These are phyloP conservation scores for Tricholoma sp. DNA, from an alignment of 768 basidiomycete species.

Conservation along the genomic window DNA sequence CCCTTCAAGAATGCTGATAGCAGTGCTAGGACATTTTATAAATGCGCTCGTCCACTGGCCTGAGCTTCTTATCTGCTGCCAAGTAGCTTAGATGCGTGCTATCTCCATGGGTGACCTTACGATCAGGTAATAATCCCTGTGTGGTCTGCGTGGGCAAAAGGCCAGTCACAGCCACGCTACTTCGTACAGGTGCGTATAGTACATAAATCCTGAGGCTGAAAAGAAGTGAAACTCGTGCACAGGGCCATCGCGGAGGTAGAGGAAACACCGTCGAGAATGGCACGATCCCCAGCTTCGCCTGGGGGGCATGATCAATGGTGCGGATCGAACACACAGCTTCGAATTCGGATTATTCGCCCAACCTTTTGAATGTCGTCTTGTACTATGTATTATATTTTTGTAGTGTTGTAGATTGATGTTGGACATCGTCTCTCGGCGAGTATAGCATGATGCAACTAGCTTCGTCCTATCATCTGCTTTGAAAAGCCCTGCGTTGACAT, in stretches of 20 bases:
- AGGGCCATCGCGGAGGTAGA: slow-evolving; percentile 77
- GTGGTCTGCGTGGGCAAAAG: neutral
- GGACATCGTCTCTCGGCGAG: no score
- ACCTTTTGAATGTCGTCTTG: no score
- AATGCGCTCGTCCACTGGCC: neutral
- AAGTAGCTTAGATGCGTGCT: neutral
- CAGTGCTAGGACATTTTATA: neutral
- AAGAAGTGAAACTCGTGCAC: neutral
- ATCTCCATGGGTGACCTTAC: neutral
- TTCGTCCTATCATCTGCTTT: no score
- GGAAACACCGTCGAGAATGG: slow-evolving; percentile 74
- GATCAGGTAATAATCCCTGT: neutral
- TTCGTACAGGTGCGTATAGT: slow-evolving; percentile 41
- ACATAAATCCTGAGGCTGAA: neutral
- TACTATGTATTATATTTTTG: no score
- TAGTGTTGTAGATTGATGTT: no score
- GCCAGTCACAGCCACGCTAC: slow-evolving; percentile 16
- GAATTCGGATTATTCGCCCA: no score
- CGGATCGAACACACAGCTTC: no score
- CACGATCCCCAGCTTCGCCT: slow-evolving; percentile 70
- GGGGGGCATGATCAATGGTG: slow-evolving; percentile 77
- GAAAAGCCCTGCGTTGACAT: no score
- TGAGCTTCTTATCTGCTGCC: neutral
- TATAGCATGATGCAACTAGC: no score
- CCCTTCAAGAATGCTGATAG: no score